A percentile compares a stretch with the other conserved stretches of the same genome.
Evolutionary conservation across 129 eudicot species (phyloP).

Genomic region (Flaveria ramosissima): DNA sequence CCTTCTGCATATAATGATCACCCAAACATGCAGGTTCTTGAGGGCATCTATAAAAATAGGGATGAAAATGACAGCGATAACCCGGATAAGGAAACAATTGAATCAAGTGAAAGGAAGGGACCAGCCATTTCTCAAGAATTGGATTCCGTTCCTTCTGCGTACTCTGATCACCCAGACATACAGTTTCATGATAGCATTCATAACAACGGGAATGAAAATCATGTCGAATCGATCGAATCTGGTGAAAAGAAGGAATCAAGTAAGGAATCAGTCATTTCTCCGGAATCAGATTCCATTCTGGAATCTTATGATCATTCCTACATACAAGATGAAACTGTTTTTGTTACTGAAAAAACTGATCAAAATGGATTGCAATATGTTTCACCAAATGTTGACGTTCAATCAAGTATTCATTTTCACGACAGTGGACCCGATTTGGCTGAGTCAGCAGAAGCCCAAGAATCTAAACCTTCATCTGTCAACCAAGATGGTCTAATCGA

Average conservation of each 20-base stretch:
- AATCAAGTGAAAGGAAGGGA: conserved; percentile 22
- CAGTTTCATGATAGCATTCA: conserved; percentile 5
- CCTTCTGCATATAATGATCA: conserved; percentile 22
- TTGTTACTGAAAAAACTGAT: conserved; percentile 17
- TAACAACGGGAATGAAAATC: conserved; percentile 14
- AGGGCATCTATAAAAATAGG: background rate
- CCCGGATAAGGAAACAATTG: background rate
- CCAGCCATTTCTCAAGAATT: background rate
- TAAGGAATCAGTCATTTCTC: conserved; percentile 13
- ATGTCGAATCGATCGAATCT: background rate
- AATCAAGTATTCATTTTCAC: conserved; percentile 31
- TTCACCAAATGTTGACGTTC: background rate
- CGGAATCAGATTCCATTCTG: conserved; percentile 7
- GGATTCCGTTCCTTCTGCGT: conserved; percentile 11
- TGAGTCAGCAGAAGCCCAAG: conserved; percentile 28
- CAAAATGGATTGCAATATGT: conserved; percentile 14
- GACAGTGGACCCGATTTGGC: conserved; percentile 28
- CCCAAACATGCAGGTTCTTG: background rate
- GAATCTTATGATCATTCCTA: conserved; percentile 4
- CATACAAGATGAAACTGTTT: conserved; percentile 13
- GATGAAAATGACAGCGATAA: background rate
- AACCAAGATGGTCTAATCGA: conserved; percentile 24
- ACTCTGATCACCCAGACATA: background rate
- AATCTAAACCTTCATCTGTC: conserved; percentile 20
- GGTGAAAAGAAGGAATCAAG: conserved; percentile 24